These are phyloP conservation scores for Colletotrichum trifolii DNA, from an alignment of 2,329 filamentous ascomycete species.

Conservation along the genomic window DNA sequence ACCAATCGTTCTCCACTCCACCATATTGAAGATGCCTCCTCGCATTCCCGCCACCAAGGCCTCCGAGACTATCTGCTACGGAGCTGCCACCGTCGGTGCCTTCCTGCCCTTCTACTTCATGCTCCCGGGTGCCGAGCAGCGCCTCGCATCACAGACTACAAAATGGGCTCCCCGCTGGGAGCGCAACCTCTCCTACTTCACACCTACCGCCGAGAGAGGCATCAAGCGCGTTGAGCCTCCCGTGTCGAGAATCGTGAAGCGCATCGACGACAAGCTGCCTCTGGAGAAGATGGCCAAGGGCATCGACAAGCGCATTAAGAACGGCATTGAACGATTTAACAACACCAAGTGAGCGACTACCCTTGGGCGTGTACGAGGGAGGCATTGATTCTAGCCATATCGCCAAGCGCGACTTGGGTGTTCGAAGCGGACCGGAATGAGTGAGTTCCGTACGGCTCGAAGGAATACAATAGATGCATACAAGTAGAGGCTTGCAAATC, in stretches of 20 bases:
- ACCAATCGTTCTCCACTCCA: background rate
- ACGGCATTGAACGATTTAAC: constrained; percentile 52
- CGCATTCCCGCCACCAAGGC: constrained; percentile 61
- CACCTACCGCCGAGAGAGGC: constrained; percentile 57
- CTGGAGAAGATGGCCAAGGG: constrained; percentile 62
- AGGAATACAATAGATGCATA: constrained; percentile 4
- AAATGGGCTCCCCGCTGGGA: constrained; percentile 72
- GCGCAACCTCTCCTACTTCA: constrained; percentile 65
- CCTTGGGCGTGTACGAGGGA: too few relatives aligned
- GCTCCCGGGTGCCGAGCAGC: constrained; percentile 66
- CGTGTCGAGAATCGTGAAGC: constrained; percentile 56
- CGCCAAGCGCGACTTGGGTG: background rate
- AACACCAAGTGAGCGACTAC: constrained; percentile 15
- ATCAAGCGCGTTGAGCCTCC: constrained; percentile 64
- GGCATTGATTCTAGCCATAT: constrained; percentile 14
- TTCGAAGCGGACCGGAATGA: too few relatives aligned
- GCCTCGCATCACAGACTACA: constrained; percentile 63
- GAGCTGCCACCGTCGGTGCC: constrained; percentile 63
- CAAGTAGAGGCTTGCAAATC: constrained; percentile 8
- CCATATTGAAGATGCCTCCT: constrained; percentile 48
- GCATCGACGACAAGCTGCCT: constrained; percentile 59
- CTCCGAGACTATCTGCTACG: constrained; percentile 64
- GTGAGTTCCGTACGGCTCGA: too few relatives aligned
- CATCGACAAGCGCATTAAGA: constrained; percentile 60
- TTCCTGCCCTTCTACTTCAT: constrained; percentile 69